Base-by-base conservation (phyloP, 495 filamentous ascomycete genomes). In the Chlorociboria aeruginascens region DNA sequence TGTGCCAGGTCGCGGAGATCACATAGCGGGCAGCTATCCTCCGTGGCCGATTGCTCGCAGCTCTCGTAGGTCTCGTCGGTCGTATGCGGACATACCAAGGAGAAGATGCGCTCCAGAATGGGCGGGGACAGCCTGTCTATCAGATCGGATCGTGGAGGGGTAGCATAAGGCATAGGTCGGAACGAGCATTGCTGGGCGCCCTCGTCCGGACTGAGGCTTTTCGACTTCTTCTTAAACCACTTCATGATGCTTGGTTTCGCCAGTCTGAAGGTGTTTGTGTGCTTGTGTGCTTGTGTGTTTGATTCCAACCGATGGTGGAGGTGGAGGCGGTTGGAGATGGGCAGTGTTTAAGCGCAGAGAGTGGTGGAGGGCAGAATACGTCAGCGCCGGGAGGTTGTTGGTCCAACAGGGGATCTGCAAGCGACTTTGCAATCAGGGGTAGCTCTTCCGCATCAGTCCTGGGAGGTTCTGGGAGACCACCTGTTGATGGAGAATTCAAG, bases 1-100 rank as follows among this genome's bases (percentile, higher is more conserved):
- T 83, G 79, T 36, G 87, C 81, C 47, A 98, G 74, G 61, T 97
- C 89, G 52, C 89, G 83, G 69, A 93, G 76, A 68, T 95, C 89
- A 69, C 92, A 98, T 28, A 95, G 79, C 86, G 90, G 89, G 65
- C 92, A 98, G 51, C 81, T 83, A 75, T 89, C 81, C 54, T 82
- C 85, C 37, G 82, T 72, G 52, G 82, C 77, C 37, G 85, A 88
- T 59, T 85, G 75, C 66, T 97, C 92, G 46, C 84, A 89, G 17
- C 78, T 79, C 41, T 81, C 76, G 63, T 90, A 95, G 46, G 70
- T 81, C 50, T 82, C 68, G 60, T 98, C 88, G 16, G 65, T 60
- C 14, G 78, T 66, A 64, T 96, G 92, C 12, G 92, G 90, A 52
- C 92, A 96, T 48, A 96, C 78, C 50, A 75, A 79, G 55, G 69